A percentile compares a stretch with the other conserved stretches of the same genome.
These are phyloP conservation scores for Fusarium burgessii DNA, from an alignment of 2,329 filamentous ascomycete genomes.

Conservation along the genomic window DNA sequence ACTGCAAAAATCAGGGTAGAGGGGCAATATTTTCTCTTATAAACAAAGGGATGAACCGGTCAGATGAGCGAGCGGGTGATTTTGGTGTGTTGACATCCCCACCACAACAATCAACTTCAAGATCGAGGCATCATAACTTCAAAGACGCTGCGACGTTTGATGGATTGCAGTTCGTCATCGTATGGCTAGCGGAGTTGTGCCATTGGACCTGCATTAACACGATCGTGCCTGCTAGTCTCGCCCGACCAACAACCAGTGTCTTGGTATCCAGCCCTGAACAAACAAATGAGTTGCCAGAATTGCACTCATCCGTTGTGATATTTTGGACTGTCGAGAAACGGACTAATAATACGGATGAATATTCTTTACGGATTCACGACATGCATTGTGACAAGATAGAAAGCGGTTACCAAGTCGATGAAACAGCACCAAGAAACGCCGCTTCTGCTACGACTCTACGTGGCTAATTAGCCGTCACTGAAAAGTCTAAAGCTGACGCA, in stretches of 20 bases:
- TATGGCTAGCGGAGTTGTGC: background rate
- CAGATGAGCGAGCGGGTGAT: conserved; percentile 10
- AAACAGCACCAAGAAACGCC: conserved; percentile 34
- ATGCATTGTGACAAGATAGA: background rate
- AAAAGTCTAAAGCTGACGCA: background rate
- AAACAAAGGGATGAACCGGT: background rate
- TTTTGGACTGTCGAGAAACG: background rate
- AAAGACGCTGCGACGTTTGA: background rate
- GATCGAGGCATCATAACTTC: background rate
- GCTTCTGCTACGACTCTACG: conserved; percentile 2
- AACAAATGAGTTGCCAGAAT: background rate
- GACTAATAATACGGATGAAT: background rate
- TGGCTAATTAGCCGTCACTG: background rate
- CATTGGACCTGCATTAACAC: conserved; percentile 23
- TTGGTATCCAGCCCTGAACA: conserved; percentile 22
- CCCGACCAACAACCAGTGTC: conserved; percentile 17
- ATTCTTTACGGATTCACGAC: background rate
- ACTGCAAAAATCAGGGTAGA: background rate
- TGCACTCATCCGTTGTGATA: background rate
- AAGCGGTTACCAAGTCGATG: conserved; percentile 26
- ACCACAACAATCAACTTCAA: conserved; percentile 1
- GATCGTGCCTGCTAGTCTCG: conserved; percentile 23
- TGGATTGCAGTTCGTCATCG: no score
- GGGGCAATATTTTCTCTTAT: background rate
- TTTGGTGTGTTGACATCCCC: conserved; percentile 9